Evolutionary conservation across 2,329 filamentous ascomycete species (phyloP), one percentile per base, ranked within the genome.

Genomic region (Pseudonectria foliicola): DNA sequence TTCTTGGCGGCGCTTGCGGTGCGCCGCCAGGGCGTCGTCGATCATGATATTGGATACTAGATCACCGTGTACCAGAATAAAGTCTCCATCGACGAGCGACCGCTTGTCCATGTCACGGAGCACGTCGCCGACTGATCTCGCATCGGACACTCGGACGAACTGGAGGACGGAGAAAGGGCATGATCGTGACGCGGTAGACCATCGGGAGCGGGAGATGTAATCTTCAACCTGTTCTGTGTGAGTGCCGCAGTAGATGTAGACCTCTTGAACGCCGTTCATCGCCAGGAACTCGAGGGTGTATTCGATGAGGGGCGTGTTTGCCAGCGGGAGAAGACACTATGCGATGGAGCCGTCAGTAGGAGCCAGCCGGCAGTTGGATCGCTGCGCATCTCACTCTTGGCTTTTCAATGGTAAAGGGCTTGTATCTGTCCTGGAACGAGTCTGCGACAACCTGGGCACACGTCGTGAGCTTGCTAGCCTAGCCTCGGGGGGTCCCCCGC

Each of bases 201-300:
- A 88, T 21, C 74, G 67, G 2, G 92, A 95, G 12, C 73, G 70
- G 54, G 80, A 75, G 50, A 98, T 80, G 59, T 96, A 94, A 46
- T 77, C 74, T 64, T 96, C 89, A 36, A 98, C 76, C 57, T 88
- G 78, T 39, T 92, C 82, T 21, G 83, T 84, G 59, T 95, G 88
- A 18, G 86, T 80, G 40, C 87, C 85, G 50, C 84, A 90, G 66
- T 95, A 96, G 39, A 98, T 75, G 58, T 85, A 94, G 35, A 96
- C 84, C 46, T 95, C 86, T 50, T 92, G 80, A n/a, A 96, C 88
- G 38, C 89, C 88, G 39, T 92, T 88, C 73, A 90, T 90, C 45
- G 88, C 88, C 1, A 98, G 79, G 54, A 95, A 96, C 56, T 96
- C 89, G 53, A 96, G 80, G 4, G 90, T 96, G 60, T 98, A 96